These are phyloP conservation scores for Moniliophthora roreri DNA, from an alignment of 1,284 basidiomycete species.

Conservation along the genomic window DNA sequence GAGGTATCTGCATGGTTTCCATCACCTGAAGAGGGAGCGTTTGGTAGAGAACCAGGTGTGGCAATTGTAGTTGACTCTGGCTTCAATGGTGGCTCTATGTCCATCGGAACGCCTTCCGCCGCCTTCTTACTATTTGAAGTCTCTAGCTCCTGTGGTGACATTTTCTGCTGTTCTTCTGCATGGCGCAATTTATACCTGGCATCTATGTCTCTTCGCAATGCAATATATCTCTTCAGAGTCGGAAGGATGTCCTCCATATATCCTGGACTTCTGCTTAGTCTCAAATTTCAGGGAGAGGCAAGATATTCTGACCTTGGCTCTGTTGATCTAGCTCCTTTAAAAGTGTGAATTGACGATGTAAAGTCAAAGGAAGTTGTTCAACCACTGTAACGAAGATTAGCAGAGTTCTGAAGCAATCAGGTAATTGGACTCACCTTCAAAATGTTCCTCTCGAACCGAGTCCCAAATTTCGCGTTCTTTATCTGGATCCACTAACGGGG, in stretches of 20 bases:
- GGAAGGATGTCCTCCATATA: slow-evolving; percentile 38
- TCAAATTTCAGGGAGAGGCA: slow-evolving; percentile 3
- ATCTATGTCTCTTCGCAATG: slow-evolving; percentile 29
- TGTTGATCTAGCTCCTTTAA: slow-evolving; percentile 84
- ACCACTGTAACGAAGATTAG: slow-evolving; percentile 49
- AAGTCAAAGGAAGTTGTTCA: slow-evolving; percentile 83
- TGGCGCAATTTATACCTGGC: neutral
- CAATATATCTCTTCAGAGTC: slow-evolving; percentile 42
- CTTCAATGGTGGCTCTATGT: neutral
- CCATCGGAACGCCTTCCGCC: neutral
- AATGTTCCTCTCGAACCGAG: slow-evolving; percentile 75
- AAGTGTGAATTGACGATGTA: slow-evolving; percentile 79
- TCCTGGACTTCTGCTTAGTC: slow-evolving; percentile 27
- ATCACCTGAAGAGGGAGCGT: no score
- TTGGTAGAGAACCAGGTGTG: neutral
- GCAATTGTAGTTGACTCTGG: neutral
- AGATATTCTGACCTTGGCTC: slow-evolving; percentile 48
- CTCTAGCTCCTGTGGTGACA: neutral
- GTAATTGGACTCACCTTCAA: slow-evolving; percentile 55
- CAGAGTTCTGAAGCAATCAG: neutral
- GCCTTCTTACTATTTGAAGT: neutral
- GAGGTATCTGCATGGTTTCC: no score
- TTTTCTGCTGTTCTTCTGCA: no score
- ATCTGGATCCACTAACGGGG: slow-evolving; percentile 15
- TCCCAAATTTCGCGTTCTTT: slow-evolving; percentile 74